Evolutionary conservation across 768 basidiomycete species (phyloP), one percentile per base, ranked within the genome.

Genomic region (Boletus coccyginus): DNA sequence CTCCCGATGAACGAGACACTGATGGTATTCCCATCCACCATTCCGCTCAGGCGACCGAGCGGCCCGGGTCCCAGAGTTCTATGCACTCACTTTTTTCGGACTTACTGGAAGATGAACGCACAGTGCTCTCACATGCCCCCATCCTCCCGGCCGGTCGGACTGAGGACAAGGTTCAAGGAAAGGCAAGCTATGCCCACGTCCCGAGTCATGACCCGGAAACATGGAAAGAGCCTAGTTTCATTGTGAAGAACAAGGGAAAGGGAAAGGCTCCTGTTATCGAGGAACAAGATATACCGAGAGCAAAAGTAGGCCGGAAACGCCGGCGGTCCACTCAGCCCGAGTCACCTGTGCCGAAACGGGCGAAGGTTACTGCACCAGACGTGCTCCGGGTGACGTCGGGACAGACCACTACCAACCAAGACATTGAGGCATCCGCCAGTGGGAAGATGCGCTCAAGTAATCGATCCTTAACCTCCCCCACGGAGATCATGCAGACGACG

Each of bases 201-300:
- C 52, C 59, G 27, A 46, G 38, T 40, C 73, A 73, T 38, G 64
- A 74, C 46, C 32, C 67, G 6, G 60, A 56, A 21, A 57, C 70
- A 47, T 73, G 72, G 72, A 68, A 66, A 47, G 52, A 62, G 21
- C 72, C 72, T 12, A 73, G 70, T 46, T 73, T 73, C 53, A 62
- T 73, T 49, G 7, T 56, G 24, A 68, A 47, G 43, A 46, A 38
- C 41, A 67, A 62, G 41, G 57, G 48, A 9, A 67, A 70, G 29
- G 63, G 51, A 1, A 67, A 67, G 46, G 54, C 55, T 6, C 58
- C 21, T 3, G 53, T 50, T 14, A 41, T 55, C 21, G 42, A 57
- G 21, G 61, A 51, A n/a, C 50, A 12, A 31, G 56, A 50, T 16
- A 41, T 24, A 7, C 41, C 53, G 13, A 52, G 38, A 27, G 27